phyloP scores from a whole-genome alignment of 202 grass and related monocot species.

The Miscanthus sacchariflorus region DNA sequence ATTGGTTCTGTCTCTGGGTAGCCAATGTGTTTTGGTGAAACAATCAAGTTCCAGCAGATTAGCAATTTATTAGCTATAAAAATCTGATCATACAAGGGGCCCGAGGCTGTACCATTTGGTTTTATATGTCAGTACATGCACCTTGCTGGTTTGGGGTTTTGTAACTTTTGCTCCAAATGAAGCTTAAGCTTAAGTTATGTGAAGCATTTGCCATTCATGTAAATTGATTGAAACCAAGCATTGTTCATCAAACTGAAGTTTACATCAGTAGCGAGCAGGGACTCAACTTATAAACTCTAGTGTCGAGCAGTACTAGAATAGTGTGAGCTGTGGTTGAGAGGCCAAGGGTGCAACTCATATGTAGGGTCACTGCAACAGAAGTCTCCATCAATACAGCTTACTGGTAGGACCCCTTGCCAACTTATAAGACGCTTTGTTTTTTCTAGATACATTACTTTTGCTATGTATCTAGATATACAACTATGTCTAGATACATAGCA shows the following conservation, averaged over 20 bases:
- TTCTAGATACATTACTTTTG: neutral
- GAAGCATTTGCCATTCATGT: neutral
- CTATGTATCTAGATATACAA: no score
- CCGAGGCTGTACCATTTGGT: neutral
- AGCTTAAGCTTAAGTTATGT: neutral
- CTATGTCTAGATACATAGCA: no score
- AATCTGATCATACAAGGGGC: neutral
- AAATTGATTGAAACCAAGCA: neutral
- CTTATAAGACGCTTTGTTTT: no score
- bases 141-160: neutral
- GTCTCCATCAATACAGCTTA: neutral
- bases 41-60: neutral
- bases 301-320: neutral
- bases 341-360: neutral
- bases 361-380: neutral
- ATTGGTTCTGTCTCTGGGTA: neutral
- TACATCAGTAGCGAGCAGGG: neutral
- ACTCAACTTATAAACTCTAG: neutral
- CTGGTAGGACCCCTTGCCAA: neutral
- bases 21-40: neutral
- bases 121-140: neutral
- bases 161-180: neutral
- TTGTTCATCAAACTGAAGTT: neutral
- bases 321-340: neutral
- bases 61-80: neutral